These are phyloP conservation scores for Marchantia polymorpha DNA, from an alignment of 225 moss, liverwort and hornwort genomes.

Conservation along the genomic window DNA sequence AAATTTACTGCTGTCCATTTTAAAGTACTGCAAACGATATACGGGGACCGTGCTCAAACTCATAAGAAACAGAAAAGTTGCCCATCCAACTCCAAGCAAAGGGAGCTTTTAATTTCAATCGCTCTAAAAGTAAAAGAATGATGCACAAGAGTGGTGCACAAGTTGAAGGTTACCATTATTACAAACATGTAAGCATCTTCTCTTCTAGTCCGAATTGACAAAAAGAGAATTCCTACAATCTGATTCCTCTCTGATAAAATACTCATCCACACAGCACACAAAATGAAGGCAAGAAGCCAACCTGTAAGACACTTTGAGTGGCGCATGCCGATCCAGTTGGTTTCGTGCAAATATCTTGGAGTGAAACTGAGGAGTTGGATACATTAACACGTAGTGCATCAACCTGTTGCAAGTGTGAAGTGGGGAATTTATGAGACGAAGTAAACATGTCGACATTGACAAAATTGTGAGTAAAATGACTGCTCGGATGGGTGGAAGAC, in stretches of 20 bases:
- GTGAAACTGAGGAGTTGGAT: slow-evolving; percentile 61
- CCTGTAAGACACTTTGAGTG: slow-evolving; percentile 92
- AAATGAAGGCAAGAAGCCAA: slow-evolving; percentile 9
- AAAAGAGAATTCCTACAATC: not conserved
- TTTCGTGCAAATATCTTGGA: slow-evolving; percentile 91
- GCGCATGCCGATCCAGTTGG: slow-evolving; percentile 93
- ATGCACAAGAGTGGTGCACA: not conserved
- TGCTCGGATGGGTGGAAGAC: too few relatives aligned
- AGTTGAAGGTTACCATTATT: too few relatives aligned
- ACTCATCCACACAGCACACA: not conserved
- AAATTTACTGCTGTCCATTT: slow-evolving; percentile 74
- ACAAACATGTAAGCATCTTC: too few relatives aligned
- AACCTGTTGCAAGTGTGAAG: slow-evolving; percentile 46
- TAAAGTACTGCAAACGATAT: slow-evolving; percentile 60
- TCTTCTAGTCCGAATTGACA: too few relatives aligned
- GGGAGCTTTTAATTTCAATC: not conserved
- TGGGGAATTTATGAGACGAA: not conserved
- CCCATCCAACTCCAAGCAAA: not conserved
- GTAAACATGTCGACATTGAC: too few relatives aligned
- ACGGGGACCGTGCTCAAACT: not conserved
- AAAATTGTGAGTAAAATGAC: too few relatives aligned
- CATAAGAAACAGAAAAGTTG: not conserved
- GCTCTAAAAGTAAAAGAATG: not conserved
- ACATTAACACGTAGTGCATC: slow-evolving; percentile 70
- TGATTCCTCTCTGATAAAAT: not conserved